phyloP scores from a whole-genome alignment of 192 early-diverging fungal genomes.

The Entomortierella beljakovae region DNA sequence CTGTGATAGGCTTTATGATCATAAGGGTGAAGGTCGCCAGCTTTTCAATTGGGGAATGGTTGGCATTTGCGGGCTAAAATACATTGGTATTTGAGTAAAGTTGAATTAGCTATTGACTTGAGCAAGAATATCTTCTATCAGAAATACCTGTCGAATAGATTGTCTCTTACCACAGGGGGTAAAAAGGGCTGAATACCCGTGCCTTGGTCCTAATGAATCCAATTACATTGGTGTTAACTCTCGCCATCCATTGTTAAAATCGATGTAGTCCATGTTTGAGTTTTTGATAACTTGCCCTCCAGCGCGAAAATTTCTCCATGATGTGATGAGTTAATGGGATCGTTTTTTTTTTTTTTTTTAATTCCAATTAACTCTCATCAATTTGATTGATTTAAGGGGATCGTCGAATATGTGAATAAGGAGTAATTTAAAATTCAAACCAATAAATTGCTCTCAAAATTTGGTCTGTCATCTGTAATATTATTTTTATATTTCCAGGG shows the following conservation, averaged over 20 bases:
- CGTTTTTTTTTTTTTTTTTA: too few relatives aligned
- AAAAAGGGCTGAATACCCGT: conserved; percentile 94
- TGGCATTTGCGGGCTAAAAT: conserved; percentile 60
- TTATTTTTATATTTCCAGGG: too few relatives aligned
- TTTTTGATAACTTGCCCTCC: conserved; percentile 72
- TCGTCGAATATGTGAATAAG: too few relatives aligned
- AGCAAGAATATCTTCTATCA: not conserved
- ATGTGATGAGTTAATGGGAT: not conserved
- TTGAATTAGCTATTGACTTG: not conserved
- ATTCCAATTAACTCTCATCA: too few relatives aligned
- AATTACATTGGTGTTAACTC: not conserved
- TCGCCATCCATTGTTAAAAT: not conserved
- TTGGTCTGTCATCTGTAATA: too few relatives aligned
- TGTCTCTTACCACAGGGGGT: conserved; percentile 70
- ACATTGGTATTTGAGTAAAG: not conserved
- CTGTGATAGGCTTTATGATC: conserved; percentile 60
- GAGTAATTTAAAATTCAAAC: too few relatives aligned
- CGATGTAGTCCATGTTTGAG: not conserved
- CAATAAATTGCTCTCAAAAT: too few relatives aligned
- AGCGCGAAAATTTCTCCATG: conserved; percentile 92
- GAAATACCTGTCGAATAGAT: not conserved
- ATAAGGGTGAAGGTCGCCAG: conserved; percentile 44
- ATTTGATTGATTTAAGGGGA: too few relatives aligned
- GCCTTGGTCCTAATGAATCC: conserved; percentile 67
- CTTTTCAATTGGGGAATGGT: conserved; percentile 49